A percentile compares a stretch with the other conserved stretches of the same genome.
phyloP scores from a whole-genome alignment of 148 eudicot genomes.

The Camellia granthamiana region DNA sequence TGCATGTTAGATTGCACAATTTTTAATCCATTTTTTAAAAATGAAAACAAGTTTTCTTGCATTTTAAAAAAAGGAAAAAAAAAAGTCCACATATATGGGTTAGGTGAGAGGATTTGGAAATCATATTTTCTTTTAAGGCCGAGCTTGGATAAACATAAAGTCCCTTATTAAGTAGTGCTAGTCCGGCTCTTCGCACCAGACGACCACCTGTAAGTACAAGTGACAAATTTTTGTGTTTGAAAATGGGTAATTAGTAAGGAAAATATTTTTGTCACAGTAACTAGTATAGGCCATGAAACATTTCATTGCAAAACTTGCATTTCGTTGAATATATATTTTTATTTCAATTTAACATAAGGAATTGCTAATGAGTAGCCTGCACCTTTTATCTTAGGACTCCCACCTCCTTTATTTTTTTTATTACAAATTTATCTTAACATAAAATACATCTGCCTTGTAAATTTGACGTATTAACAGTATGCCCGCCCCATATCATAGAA shows the following conservation, averaged over 20 bases:
- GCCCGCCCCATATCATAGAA: neutral
- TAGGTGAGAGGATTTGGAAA: neutral
- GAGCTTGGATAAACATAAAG: neutral
- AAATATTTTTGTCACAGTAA: neutral
- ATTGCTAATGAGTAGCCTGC: no score
- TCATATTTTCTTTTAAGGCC: no score
- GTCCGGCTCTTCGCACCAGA: no score
- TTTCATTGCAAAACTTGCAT: no score
- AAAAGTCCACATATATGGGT: neutral
- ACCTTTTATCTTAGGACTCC: neutral
- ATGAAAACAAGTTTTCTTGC: no score
- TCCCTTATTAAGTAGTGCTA: no score
- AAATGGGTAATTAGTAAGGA: neutral
- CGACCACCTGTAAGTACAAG: neutral
- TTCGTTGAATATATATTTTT: neutral
- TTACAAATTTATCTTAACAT: no score
- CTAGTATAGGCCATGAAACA: neutral
- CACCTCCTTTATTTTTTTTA: neutral
- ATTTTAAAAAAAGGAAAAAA: no score
- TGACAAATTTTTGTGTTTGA: no score
- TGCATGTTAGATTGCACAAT: neutral
- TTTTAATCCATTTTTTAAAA: no score
- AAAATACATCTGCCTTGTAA: neutral
- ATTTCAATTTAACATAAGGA: neutral
- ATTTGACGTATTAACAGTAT: no score